Conservation (phyloP, 257 asterid species). For the Misopates orontium region DNA sequence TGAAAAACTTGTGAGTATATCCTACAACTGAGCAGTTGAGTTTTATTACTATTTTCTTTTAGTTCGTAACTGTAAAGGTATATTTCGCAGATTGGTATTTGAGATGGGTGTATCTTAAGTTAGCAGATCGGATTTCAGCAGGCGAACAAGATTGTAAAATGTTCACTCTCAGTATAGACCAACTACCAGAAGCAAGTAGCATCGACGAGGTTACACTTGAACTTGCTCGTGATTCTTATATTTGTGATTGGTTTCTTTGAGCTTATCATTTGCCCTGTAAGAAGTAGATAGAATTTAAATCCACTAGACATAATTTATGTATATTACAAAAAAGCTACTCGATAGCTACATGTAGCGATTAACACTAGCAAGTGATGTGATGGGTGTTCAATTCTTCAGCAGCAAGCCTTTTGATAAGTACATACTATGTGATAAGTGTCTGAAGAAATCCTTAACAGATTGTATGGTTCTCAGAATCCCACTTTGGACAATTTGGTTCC, state of each 20-base stretch:
- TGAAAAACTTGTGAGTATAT: neutral
- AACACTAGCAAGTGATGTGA: slow-evolving; percentile 15
- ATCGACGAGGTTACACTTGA: slow-evolving; percentile 1
- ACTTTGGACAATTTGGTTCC: slow-evolving; percentile 19
- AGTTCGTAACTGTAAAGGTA: too few species aligned
- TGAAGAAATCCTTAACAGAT: slow-evolving; percentile 3
- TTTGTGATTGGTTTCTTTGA: slow-evolving; percentile 7
- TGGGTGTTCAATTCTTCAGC: slow-evolving; percentile 8
- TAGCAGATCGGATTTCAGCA: neutral
- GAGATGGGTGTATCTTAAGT: neutral
- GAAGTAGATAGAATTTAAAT: neutral
- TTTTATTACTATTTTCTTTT: neutral
- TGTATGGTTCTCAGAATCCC: slow-evolving; percentile 23
- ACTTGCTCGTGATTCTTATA: neutral
- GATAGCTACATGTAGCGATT: slow-evolving; percentile 11
- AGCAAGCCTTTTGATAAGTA: slow-evolving; percentile 6
- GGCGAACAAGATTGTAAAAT: neutral
- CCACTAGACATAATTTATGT: neutral
- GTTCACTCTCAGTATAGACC: slow-evolving; percentile 16
- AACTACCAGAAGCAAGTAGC: slow-evolving; percentile 12
- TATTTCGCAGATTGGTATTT: slow-evolving; percentile 18
- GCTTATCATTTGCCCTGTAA: neutral
- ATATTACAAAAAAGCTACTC: neutral
- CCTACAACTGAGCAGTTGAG: too few species aligned
- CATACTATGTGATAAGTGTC: neutral